Base-by-base conservation (phyloP, 1,284 basidiomycete species). In the Cryptococcus sp. region DNA sequence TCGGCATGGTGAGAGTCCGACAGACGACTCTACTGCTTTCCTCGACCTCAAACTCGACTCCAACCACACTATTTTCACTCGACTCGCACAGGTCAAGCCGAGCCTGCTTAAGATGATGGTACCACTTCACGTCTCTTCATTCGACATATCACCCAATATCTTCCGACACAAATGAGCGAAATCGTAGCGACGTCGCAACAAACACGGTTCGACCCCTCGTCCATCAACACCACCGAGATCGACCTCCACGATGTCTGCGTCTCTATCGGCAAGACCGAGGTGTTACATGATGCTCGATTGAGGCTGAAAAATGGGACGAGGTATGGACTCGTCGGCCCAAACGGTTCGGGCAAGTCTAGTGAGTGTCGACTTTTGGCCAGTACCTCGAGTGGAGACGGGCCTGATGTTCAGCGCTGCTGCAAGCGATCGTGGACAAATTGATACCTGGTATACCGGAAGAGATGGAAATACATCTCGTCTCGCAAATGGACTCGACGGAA, bases 311-410 rank as follows among this genome's bases (percentile, higher is more conserved):
- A 69, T 5, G 78, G 79, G 11, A 69, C 77, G 6, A 74, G 75
- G 36, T 82, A 82, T 64, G 79, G 73, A 11, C 68, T 81, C 43
- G 71, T 80, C 2, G 80, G 80, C 5, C 62, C 79, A 24, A 83
- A 83, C 61, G 81, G 81, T 0, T 72, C 76, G n/a, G 81, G 81
- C 21, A 83, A 82, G 61, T 77, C 76, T n/a, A 77, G 56, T 57
- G 41, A 41, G 50, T 48, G 16, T 5, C 14, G 16, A 12, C 38
- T 5, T 7, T 34, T 34, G 16, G 10, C 5, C 23, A 26, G 6
- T 10, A 19, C 21, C 24, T n/a, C 28, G 25, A 22, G 9, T 16
- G 31, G 33, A 22, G 37, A 34, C 34, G 32, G 38, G 22, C 22
- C 23, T 45, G 24, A 21, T 7, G n/a, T n/a, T 4, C 23, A 65